Percentiles rank a stretch among this genome's conserved stretches.
These are phyloP conservation scores for Umbelopsis vinacea DNA, from an alignment of 192 early-diverging fungal species.

Conservation along the genomic window DNA sequence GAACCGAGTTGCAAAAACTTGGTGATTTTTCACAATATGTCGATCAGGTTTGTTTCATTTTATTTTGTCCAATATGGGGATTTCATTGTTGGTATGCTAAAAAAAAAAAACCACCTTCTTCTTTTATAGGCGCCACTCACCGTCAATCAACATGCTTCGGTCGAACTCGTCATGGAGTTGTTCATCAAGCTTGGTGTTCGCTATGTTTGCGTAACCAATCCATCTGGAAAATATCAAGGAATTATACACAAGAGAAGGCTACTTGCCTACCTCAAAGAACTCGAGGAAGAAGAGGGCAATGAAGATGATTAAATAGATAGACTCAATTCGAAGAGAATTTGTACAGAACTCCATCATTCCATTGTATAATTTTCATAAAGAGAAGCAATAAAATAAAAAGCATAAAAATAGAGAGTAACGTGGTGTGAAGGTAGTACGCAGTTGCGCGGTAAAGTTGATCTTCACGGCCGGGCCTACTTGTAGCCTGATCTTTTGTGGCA, in stretches of 20 bases:
- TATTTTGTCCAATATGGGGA: not conserved
- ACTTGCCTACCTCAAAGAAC: constrained; percentile 73
- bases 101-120: constrained; percentile 35
- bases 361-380: not conserved
- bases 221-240: constrained; percentile 73
- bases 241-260: constrained; percentile 87
- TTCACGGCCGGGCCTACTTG: not conserved
- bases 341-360: not conserved
- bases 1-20: constrained; percentile 7
- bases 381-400: too few relatives aligned
- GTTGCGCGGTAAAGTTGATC: not conserved
- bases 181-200: constrained; percentile 84
- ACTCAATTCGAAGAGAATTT: constrained; percentile 7
- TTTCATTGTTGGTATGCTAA: not conserved
- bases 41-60: constrained; percentile 33
- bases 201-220: constrained; percentile 77
- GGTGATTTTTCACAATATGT: constrained; percentile 45
- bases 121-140: constrained; percentile 84
- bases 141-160: constrained; percentile 73
- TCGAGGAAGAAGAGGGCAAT: constrained; percentile 60
- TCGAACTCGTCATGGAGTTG: constrained; percentile 84
- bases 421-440: not conserved
- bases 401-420: too few relatives aligned
- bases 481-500: not conserved
- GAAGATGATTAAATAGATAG: constrained; percentile 35